Conservation (phyloP, 2,329 filamentous ascomycete genomes). For the Lojkania enalia region DNA sequence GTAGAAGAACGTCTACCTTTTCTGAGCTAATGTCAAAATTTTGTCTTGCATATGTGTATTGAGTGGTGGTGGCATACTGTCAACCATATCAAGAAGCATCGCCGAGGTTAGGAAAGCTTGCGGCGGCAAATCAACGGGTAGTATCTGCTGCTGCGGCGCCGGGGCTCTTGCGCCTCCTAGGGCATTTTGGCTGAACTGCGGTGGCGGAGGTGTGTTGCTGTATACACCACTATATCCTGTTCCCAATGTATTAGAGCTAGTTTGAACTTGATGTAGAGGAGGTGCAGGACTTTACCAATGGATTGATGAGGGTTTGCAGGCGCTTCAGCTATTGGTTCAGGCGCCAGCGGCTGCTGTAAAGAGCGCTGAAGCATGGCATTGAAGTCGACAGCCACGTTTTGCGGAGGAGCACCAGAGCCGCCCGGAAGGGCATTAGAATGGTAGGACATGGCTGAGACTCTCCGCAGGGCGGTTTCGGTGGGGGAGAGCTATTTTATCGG, state of each 20-base stretch:
- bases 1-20: conserved; percentile 88
- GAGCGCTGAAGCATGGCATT: conserved; percentile 44
- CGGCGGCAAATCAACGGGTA: conserved; percentile 63
- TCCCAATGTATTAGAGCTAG: conserved; percentile 18
- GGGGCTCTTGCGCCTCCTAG: conserved; percentile 34
- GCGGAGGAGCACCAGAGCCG: conserved; percentile 34
- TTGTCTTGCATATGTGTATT: neutral
- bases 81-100: conserved; percentile 91
- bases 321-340: conserved; percentile 26
- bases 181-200: conserved; percentile 43
- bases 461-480: conserved; percentile 4
- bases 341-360: conserved; percentile 33
- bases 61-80: conserved; percentile 65
- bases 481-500: conserved; percentile 24
- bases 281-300: conserved; percentile 26
- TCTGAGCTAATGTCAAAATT: conserved; percentile 59
- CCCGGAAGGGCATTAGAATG: conserved; percentile 31
- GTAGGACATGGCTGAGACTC: conserved; percentile 11
- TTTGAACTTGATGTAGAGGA: conserved; percentile 1
- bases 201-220: conserved; percentile 53
- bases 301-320: conserved; percentile 27
- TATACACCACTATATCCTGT: conserved; percentile 42
- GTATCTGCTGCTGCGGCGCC: conserved; percentile 26
- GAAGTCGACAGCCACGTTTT: conserved; percentile 38
- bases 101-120: conserved; percentile 99